A percentile compares a stretch with the other conserved stretches of the same genome.
phyloP scores from a whole-genome alignment of 805 yeast species.

The Candida ficus region DNA sequence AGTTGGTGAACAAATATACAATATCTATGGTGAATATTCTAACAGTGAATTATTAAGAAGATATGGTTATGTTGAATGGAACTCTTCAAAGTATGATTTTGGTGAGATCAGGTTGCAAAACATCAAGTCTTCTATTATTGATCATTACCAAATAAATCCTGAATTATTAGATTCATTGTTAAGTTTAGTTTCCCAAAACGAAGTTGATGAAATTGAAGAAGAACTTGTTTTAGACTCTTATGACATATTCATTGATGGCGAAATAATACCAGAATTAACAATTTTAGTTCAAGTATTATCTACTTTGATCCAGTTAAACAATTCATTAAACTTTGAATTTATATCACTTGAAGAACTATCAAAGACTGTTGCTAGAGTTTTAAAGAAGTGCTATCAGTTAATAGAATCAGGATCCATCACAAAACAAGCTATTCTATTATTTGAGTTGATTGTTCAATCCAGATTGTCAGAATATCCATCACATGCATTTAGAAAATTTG shows the following conservation, averaged over 20 bases:
- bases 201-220: constrained; percentile 33
- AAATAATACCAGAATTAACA: constrained; percentile 52
- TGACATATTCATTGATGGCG: constrained; percentile 57
- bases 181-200: constrained; percentile 21
- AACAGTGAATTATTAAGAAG: constrained; percentile 86
- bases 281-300: constrained; percentile 50
- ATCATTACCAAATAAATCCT: constrained; percentile 16
- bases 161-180: constrained; percentile 33
- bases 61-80: constrained; percentile 83
- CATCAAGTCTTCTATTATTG: constrained; percentile 34
- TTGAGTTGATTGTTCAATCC: constrained; percentile 24
- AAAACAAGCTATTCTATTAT: constrained; percentile 22
- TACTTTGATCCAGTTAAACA: constrained; percentile 24
- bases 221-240: constrained; percentile 49
- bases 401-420: constrained; percentile 46
- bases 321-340: constrained; percentile 16
- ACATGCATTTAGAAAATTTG: constrained; percentile 25
- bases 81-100: constrained; percentile 70
- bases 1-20: constrained; percentile 72
- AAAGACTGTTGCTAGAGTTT: constrained; percentile 40
- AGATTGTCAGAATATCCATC: constrained; percentile 46
- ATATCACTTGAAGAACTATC: constrained; percentile 17
- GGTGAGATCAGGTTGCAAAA: constrained; percentile 59
- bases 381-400: constrained; percentile 57
- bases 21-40: constrained; percentile 87